Evolutionary conservation across 305 asterid species (phyloP).

Genomic region (Rubia balearica): DNA sequence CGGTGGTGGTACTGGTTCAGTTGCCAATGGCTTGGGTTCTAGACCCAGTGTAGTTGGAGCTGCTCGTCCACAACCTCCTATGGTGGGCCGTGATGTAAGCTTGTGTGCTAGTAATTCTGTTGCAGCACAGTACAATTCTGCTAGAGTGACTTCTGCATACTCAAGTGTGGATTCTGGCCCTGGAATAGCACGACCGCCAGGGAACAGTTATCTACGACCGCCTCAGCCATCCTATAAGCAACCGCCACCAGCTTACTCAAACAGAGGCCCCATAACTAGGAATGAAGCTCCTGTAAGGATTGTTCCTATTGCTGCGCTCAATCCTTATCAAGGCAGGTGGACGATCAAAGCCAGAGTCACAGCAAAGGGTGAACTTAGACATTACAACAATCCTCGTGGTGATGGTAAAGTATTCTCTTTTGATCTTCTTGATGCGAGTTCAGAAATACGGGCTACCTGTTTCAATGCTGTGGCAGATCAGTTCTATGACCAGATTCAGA

Average conservation of each 20-base stretch:
- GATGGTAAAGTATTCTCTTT: constrained; percentile 93
- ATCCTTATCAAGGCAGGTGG: constrained; percentile 91
- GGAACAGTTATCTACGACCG: constrained; percentile 46
- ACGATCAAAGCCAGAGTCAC: constrained; percentile 94
- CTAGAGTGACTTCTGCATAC: constrained; percentile 30
- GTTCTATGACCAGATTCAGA: constrained; percentile 59
- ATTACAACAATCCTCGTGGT: constrained; percentile 64
- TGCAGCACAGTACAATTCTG: constrained; percentile 33
- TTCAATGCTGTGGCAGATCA: constrained; percentile 86
- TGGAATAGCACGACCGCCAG: constrained; percentile 41
- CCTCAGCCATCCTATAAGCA: constrained; percentile 54
- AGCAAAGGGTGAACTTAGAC: constrained; percentile 66
- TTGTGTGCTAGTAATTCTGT: constrained; percentile 34
- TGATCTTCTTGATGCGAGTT: constrained; percentile 92
- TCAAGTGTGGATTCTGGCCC: constrained; percentile 39
- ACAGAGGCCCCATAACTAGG: constrained; percentile 82
- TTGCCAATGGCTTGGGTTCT: constrained; percentile 21
- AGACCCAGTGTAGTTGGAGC: constrained; percentile 40
- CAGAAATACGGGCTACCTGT: constrained; percentile 92
- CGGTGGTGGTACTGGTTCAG: constrained; percentile 19
- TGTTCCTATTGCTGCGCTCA: constrained; percentile 72
- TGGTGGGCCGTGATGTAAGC: constrained; percentile 28
- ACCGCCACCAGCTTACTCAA: constrained; percentile 53
- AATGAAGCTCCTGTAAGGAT: constrained; percentile 81
- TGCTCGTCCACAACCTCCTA: constrained; percentile 28